Evolutionary conservation across 352 stramenopile genomes (phyloP), one percentile per base, ranked within the genome.

Genomic region (Phytophthora pluvialis): DNA sequence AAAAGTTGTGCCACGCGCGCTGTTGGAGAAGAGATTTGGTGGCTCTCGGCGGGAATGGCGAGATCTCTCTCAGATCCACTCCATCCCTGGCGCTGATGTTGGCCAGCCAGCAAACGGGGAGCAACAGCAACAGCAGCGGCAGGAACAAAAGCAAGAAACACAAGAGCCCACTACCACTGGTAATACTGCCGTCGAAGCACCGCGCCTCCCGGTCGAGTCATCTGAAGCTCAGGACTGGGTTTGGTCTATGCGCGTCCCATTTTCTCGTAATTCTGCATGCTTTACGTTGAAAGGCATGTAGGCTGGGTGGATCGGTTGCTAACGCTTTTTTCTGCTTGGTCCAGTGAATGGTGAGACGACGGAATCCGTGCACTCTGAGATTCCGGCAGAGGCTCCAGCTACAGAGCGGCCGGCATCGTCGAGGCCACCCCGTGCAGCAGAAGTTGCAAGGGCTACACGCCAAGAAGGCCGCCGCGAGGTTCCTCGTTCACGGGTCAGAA

Each of bases 11-110:
- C 62, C 60, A n/a, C 72, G 77, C 9, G 45, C 70, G 31, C n/a
- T 73, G 13, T 48, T 85, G 12, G 62, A 81, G 46, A 71, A 70
- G 4, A 63, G 60, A 45, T 84, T 81, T 39, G 28, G 25, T 5
- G 67, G 50, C 3, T 69, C 58, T 28, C 60, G 45, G 9, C 60
- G 64, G 5, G 67, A 77, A 36, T 87, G 78, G 78, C 46, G 32
- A 42, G 48, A 82, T 32, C 60, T 84, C 11, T 78, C 75, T 12
- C 50, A 70, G 18, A 52, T 82, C 4, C 59, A 68, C 60, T 77
- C 66, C 7, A 55, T 86, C 46, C n/a, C 45, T 7, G 35, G 16
- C 33, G 4, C 21, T 56, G 32, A 46, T 40, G 9, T 43, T 55
- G 18, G 25, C 29, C 57, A 50, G 4, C 18, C 8, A 36, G 13